Percentiles rank a stretch among this genome's conserved stretches.
Evolutionary conservation across 768 basidiomycete genomes (phyloP).

Genomic region (Stropharia rugosoannulata): DNA sequence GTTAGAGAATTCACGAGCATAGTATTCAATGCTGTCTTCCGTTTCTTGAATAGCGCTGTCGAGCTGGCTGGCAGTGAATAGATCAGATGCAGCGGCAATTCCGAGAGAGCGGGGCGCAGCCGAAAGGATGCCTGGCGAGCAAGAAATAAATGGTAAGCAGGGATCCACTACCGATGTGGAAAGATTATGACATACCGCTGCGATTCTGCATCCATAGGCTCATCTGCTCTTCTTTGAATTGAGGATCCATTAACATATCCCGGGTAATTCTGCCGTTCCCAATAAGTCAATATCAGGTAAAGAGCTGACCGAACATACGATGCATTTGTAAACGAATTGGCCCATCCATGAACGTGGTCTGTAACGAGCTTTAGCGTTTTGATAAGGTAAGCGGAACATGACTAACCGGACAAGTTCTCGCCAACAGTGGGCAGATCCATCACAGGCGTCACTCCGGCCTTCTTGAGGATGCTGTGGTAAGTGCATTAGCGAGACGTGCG

Average conservation of each 20-base stretch:
- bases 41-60: slow-evolving; percentile 17
- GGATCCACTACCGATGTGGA: not conserved
- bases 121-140: slow-evolving; percentile 22
- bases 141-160: not conserved
- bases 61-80: slow-evolving; percentile 21
- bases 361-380: not conserved
- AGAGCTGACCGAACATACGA: slow-evolving; percentile 16
- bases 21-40: slow-evolving; percentile 18
- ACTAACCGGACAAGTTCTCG: slow-evolving; percentile 32
- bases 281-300: not conserved
- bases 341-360: slow-evolving; percentile 35
- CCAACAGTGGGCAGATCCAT: slow-evolving; percentile 51
- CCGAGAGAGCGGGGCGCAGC: slow-evolving; percentile 29
- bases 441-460: slow-evolving; percentile 40
- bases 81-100: slow-evolving; percentile 24
- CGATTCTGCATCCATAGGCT: slow-evolving; percentile 27
- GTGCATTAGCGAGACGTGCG: not conserved
- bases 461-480: slow-evolving; percentile 33
- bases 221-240: slow-evolving; percentile 21
- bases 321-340: slow-evolving; percentile 29
- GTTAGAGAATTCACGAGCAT: slow-evolving; percentile 27
- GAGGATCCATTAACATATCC: slow-evolving; percentile 23
- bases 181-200: slow-evolving; percentile 18
- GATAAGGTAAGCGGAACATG: not conserved
- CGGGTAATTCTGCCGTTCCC: slow-evolving; percentile 21